phyloP scores from a whole-genome alignment of 2,329 filamentous ascomycete genomes.

The Penicillium sp. region DNA sequence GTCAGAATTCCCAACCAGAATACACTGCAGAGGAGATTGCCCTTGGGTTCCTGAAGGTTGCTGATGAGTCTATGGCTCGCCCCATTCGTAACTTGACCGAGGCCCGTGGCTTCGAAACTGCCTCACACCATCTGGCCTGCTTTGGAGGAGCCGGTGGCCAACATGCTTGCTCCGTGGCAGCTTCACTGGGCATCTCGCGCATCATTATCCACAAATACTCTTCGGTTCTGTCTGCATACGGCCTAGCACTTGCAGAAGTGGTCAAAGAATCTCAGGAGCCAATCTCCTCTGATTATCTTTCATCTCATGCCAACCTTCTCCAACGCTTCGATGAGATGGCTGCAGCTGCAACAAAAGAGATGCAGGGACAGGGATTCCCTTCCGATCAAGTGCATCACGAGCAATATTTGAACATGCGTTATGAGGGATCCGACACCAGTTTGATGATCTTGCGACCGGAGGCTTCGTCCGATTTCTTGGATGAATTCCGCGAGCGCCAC shows the following conservation, averaged over 20 bases:
- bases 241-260: conserved; percentile 88
- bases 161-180: conserved; percentile 86
- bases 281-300: conserved; percentile 55
- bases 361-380: conserved; percentile 46
- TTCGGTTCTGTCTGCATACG: conserved; percentile 86
- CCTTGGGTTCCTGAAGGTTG: conserved; percentile 43
- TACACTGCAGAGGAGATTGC: conserved; percentile 66
- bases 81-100: conserved; percentile 89
- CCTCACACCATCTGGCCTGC: conserved; percentile 83
- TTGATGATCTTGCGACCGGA: conserved; percentile 58
- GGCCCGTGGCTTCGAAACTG: conserved; percentile 87
- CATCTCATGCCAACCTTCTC: conserved; percentile 50
- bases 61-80: conserved; percentile 51
- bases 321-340: conserved; percentile 74
- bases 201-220: conserved; percentile 88
- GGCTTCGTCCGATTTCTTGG: conserved; percentile 77
- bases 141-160: conserved; percentile 92
- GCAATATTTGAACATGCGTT: conserved; percentile 49
- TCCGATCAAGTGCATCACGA: conserved; percentile 42
- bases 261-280: conserved; percentile 77
- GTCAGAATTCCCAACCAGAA: conserved; percentile 47
- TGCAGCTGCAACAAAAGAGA: conserved; percentile 51
- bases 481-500: conserved; percentile 81
- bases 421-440: conserved; percentile 51
- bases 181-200: conserved; percentile 77